phyloP scores from a whole-genome alignment of 2,329 filamentous ascomycete species.

The Pestalotiopsis sp. region DNA sequence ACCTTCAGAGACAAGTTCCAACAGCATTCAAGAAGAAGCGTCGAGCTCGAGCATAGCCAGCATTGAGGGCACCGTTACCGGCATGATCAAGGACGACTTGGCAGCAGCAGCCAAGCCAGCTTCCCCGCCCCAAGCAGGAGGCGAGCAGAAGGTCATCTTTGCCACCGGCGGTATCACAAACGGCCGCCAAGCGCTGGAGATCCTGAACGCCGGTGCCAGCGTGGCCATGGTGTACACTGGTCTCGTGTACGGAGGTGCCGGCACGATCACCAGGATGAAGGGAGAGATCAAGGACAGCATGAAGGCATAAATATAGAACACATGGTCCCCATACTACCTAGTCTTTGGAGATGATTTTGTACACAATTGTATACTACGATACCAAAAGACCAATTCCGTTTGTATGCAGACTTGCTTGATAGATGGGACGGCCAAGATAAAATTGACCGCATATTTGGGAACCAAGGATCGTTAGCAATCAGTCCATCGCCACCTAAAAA shows the following conservation, averaged over 20 bases:
- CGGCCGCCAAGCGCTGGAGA: slow-evolving; percentile 78
- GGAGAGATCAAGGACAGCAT: slow-evolving; percentile 56
- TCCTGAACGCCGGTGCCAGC: slow-evolving; percentile 86
- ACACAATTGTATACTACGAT: slow-evolving; percentile 3
- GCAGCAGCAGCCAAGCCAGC: slow-evolving; percentile 58
- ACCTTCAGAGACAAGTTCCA: slow-evolving; percentile 9
- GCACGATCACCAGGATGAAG: slow-evolving; percentile 68
- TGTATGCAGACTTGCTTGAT: neutral
- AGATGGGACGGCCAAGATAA: neutral
- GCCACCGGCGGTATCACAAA: slow-evolving; percentile 92
- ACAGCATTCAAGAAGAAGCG: slow-evolving; percentile 28
- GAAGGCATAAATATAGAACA: slow-evolving; percentile 17
- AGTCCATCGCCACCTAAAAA: neutral
- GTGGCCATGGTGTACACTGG: slow-evolving; percentile 91
- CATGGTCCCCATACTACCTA: slow-evolving; percentile 4
- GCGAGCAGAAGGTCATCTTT: slow-evolving; percentile 77
- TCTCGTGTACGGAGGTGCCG: slow-evolving; percentile 65
- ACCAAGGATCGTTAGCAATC: neutral
- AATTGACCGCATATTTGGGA: neutral
- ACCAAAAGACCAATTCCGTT: neutral
- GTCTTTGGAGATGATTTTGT: neutral
- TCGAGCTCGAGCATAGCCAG: slow-evolving; percentile 35
- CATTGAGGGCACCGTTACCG: slow-evolving; percentile 35
- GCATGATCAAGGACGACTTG: slow-evolving; percentile 25
- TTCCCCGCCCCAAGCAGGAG: slow-evolving; percentile 83